Evolutionary conservation across 768 basidiomycete species (phyloP), one percentile per base, ranked within the genome.

Genomic region (Pleurotus eryngii): DNA sequence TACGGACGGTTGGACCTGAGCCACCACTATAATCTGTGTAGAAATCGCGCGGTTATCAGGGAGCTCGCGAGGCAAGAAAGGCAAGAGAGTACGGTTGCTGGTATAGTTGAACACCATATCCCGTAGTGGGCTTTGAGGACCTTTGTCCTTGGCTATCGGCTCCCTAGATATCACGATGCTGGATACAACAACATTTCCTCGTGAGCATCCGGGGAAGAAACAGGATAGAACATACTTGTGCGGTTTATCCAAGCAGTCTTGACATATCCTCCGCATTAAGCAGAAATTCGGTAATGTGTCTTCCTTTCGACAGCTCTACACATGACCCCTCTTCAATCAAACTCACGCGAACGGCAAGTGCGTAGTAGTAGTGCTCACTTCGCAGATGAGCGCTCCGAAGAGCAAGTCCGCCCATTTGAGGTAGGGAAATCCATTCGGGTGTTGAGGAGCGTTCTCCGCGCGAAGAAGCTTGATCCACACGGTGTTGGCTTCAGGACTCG

Each of bases 391-490:
- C 35, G 53, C 55, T 18, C 59, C 64, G 46, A 68, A 70, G 20
- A 71, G 27, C n/a, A 71, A 43, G 35, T 63, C 60, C 1, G 65
- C 68, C 66, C 68, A 71, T n/a, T 50, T 49, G 5, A 61, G 64
- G 53, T 69, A 68, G 14, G 67, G 62, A 14, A 70, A 37, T 30
- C 63, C 68, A 12, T 57, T 55, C 18, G 65, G 62, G 49, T 61
- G 62, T 9, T 65, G 59, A 1, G 70, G 70, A 2, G 63, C 61
- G 20, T 59, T 61, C 22, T 40, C 42, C 38, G 60, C 61, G 35
- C 59, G 48, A 7, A 60, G 56, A 3, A 58, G 24, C 2, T 11
- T 39, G 22, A 48, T 66, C 74, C 74, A 75, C 3, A 74, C 51
- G 14, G 59, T 57, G 5, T 39, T 60, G n/a, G 64, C 22, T 14